Base-by-base conservation (phyloP, 1,139 yeast species). In the Suhomyces wounanorum region DNA sequence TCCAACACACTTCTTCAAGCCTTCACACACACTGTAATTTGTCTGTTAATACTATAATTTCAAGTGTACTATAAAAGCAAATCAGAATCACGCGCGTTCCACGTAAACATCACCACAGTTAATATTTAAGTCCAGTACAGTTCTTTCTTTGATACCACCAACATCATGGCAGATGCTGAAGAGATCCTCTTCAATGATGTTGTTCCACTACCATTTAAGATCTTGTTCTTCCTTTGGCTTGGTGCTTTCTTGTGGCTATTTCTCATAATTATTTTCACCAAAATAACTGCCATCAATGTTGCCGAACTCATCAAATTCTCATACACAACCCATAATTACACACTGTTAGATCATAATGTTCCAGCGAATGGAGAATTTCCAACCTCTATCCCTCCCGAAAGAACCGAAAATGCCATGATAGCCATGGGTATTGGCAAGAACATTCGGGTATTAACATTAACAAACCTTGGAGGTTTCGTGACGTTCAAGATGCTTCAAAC, bases 151-250 rank as follows among this genome's bases (percentile, higher is more conserved):
- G 8, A 25, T 11, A 3, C 8, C 33, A 11, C 42, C 42, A 14
- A n/a, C 21, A 13, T 25, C 23, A 45, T 45, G 48, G 26, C 40
- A 30, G 50, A 44, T 44, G 14, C 42, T 2, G 45, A 45, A 17
- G 49, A 36, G 2, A 28, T 43, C 13, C 45, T 48, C 10, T 49
- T 53, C 35, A 40, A 44, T 31, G 53, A 50, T 42, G n/a, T 52
- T 38, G 44, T 76, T 10, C 80, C 81, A 11, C 62, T 75, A 33
- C 78, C 79, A 11, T 74, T 72, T 56, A 62, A 74, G 51, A 66
- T 75, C 40, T 57, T 73, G 7, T 58, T 69, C 23, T 57, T 72
- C 4, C 53, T 75, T 10, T 68, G 69, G 47, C 51, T 71, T 17
- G 78, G 77, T 0, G 62, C 66, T 3, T 56, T 62, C 8, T 58